Evolutionary conservation across 2,329 filamentous ascomycete species (phyloP), one percentile per base, ranked within the genome.

Genomic region (Clathrospora elynae): DNA sequence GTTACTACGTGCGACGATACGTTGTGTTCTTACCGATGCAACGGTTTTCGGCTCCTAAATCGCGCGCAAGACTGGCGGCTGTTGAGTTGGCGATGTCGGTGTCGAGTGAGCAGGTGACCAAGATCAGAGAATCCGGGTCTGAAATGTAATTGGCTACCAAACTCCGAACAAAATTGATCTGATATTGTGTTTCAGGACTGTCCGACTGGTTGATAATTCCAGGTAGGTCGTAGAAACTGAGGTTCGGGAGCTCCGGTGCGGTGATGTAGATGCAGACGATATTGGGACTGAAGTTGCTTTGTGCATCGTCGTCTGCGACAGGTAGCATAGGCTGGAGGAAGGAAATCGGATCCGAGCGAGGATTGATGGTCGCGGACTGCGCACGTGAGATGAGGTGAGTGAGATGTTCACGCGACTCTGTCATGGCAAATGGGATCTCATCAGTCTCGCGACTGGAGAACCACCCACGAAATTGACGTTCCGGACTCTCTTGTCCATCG

Each of bases 141-240:
- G 75, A 70, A 4, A 95, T 84, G 53, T 95, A 95, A 1, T 83
- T 75, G 2, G 75, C 77, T 0, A 89, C 84, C 0, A 96, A 64
- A 12, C 87, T 86, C 35, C 83, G 77, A 0, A 95, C 86, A 0
- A 93, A 82, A 0, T 78, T 74, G 9, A 91, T 85, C 0, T 92
- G 73, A 42, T 87, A 57, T 1, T 49, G 30, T 0, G 49, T 43
- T 0, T 46, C 48, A 0, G 29, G n/a, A n/a, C 49, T 6, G 83
- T 83, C 81, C 0, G 85, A 79, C 6, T 85, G 85, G 13, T 84
- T 82, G 49, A 95, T 92, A 0, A 95, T 83, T 0, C 90, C 90
- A 0, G 90, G 90, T 0, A 96, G 76, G 48, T 96, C 90, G 48
- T 88, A 92, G 57, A 96, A 95, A 0, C 86, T 89, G 0, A 96